These are phyloP conservation scores for Russula olivacea DNA, from an alignment of 768 basidiomycete species.

Conservation along the genomic window DNA sequence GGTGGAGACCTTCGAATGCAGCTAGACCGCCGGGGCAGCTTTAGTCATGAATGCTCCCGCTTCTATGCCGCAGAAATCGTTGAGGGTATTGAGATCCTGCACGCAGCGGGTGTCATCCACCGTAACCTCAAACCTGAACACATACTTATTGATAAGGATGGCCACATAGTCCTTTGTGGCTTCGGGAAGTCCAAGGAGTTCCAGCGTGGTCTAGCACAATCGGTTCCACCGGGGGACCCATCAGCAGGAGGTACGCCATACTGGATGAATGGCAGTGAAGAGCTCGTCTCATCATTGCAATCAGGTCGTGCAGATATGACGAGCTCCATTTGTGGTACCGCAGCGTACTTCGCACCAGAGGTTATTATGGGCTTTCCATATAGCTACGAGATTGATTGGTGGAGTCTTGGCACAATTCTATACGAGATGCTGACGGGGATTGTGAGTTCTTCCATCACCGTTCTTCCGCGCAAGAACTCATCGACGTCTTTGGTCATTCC, in stretches of 20 bases:
- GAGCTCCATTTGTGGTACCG: conserved; percentile 87
- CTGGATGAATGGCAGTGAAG: conserved; percentile 69
- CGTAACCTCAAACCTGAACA: conserved; percentile 97
- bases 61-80: conserved; percentile 99
- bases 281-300: conserved; percentile 51
- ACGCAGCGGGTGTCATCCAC: conserved; percentile 92
- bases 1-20: conserved; percentile 97
- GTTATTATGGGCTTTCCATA: conserved; percentile 89
- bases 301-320: conserved; percentile 67
- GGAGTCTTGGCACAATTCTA: conserved; percentile 96
- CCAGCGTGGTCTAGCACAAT: conserved; percentile 41
- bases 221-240: conserved; percentile 43
- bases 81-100: conserved; percentile 91
- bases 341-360: conserved; percentile 94
- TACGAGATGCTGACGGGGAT: conserved; percentile 96
- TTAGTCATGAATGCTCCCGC: conserved; percentile 87
- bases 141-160: conserved; percentile 88
- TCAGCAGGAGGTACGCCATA: conserved; percentile 50
- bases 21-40: conserved; percentile 88
- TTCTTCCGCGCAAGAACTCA: background rate
- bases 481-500: conserved; percentile 17
- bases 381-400: conserved; percentile 95
- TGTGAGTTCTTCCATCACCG: conserved; percentile 45
- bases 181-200: conserved; percentile 95
- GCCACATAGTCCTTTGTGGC: conserved; percentile 95